A percentile compares a stretch with the other conserved stretches of the same genome.
Evolutionary conservation across 2,329 filamentous ascomycete genomes (phyloP).

Genomic region (Fusarium stilboides): DNA sequence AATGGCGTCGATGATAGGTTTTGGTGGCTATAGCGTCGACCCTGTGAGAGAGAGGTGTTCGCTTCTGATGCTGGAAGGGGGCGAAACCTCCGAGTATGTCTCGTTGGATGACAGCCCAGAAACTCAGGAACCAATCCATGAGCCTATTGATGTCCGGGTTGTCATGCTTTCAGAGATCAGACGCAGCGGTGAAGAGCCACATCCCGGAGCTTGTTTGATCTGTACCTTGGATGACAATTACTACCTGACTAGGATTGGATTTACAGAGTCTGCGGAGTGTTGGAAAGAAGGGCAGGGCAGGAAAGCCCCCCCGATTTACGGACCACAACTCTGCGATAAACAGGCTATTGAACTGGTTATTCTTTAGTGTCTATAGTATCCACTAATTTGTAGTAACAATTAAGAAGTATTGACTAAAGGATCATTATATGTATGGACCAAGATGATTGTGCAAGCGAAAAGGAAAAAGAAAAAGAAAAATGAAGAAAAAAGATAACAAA

Average conservation of each 20-base stretch:
- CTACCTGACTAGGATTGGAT: conserved; percentile 1
- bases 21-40: neutral
- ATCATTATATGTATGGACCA: too few relatives aligned
- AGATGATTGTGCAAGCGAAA: too few relatives aligned
- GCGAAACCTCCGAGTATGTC: conserved; percentile 6
- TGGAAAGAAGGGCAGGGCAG: neutral
- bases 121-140: neutral
- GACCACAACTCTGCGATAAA: neutral
- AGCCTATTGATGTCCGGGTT: neutral
- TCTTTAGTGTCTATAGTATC: too few relatives aligned
- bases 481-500: too few relatives aligned
- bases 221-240: conserved; percentile 19
- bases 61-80: neutral
- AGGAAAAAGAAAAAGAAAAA: too few relatives aligned
- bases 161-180: conserved; percentile 1
- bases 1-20: too few relatives aligned
- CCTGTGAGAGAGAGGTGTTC: neutral
- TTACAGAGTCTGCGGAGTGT: neutral
- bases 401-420: too few relatives aligned
- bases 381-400: too few relatives aligned
- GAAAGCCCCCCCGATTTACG: neutral
- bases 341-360: neutral
- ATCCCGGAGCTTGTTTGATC: conserved; percentile 5
- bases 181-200: neutral
- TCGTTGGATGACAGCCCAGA: conserved; percentile 3